phyloP scores from a whole-genome alignment of 192 early-diverging fungal species.

The Dispira parvispora region DNA sequence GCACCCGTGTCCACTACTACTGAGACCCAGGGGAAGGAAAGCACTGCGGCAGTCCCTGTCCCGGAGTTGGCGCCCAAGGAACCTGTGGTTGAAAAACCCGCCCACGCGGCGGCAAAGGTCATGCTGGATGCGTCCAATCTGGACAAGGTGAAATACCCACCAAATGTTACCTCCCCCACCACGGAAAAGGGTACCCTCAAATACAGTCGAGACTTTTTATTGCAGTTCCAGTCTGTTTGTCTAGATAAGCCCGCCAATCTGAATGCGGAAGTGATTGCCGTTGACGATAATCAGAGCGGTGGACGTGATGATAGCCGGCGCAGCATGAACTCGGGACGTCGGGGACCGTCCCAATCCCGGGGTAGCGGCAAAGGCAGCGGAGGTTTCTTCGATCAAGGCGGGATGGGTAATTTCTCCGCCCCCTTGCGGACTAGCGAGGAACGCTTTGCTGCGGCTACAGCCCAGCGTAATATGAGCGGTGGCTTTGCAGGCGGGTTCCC shows the following conservation, averaged over 20 bases:
- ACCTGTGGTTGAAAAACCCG: background rate
- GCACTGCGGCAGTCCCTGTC: background rate
- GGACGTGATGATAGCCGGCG: constrained; percentile 12
- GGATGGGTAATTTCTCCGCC: constrained; percentile 28
- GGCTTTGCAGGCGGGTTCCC: constrained; percentile 12
- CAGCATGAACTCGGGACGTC: constrained; percentile 25
- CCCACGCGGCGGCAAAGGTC: constrained; percentile 28
- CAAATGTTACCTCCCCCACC: constrained; percentile 22
- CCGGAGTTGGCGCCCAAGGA: too few species aligned
- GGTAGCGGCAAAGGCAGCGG: constrained; percentile 17
- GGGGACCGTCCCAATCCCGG: constrained; percentile 21
- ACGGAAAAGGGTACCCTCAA: constrained; percentile 42
- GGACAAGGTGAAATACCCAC: constrained; percentile 30
- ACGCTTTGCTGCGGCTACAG: constrained; percentile 14
- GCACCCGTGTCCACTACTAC: background rate
- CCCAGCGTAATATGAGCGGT: constrained; percentile 11
- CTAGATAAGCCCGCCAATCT: constrained; percentile 39
- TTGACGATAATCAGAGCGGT: constrained; percentile 24
- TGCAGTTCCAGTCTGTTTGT: constrained; percentile 53
- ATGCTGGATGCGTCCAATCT: constrained; percentile 23
- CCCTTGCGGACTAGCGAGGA: constrained; percentile 22
- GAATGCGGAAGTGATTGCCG: constrained; percentile 27
- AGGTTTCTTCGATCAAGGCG: constrained; percentile 17
- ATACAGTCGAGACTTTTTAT: constrained; percentile 60
- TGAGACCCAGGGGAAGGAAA: background rate